Conservation (phyloP, 495 filamentous ascomycete species). For the Gamarada debralockiae region DNA sequence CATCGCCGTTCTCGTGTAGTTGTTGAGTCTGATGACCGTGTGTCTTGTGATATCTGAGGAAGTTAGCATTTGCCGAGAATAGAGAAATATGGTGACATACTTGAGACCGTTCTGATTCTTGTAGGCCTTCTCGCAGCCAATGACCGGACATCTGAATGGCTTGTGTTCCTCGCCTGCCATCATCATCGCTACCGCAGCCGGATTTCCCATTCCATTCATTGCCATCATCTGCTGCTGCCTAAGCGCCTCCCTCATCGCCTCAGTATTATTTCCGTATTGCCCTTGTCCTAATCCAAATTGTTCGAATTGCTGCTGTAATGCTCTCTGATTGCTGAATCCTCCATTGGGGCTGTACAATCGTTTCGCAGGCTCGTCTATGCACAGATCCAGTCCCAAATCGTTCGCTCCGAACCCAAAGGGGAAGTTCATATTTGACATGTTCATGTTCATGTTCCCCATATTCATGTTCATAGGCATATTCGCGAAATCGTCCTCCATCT, state of each 20-base stretch:
- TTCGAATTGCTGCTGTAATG: slow-evolving; percentile 56
- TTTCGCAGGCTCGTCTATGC: slow-evolving; percentile 95
- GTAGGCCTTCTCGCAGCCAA: slow-evolving; percentile 98
- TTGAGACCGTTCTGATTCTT: slow-evolving; percentile 99
- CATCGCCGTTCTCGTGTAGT: slow-evolving; percentile 90
- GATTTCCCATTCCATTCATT: slow-evolving; percentile 27
- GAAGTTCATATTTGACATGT: slow-evolving; percentile 37
- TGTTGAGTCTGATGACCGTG: slow-evolving; percentile 97
- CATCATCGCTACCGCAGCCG: slow-evolving; percentile 29
- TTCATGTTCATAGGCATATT: slow-evolving; percentile 58
- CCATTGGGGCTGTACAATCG: slow-evolving; percentile 83
- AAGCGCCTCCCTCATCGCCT: slow-evolving; percentile 63
- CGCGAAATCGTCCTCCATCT: slow-evolving; percentile 55
- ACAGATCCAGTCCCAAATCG: slow-evolving; percentile 52
- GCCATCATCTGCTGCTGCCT: slow-evolving; percentile 74
- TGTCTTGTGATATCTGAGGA: slow-evolving; percentile 61
- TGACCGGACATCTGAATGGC: slow-evolving; percentile 95
- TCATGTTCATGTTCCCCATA: slow-evolving; percentile 48
- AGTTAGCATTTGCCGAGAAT: slow-evolving; percentile 32
- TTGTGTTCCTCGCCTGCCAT: slow-evolving; percentile 75
- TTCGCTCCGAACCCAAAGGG: slow-evolving; percentile 26
- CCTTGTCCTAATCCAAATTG: slow-evolving; percentile 62
- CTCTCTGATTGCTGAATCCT: slow-evolving; percentile 59
- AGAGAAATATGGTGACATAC: slow-evolving; percentile 41
- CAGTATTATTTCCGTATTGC: slow-evolving; percentile 71